A percentile compares a stretch with the other conserved stretches of the same genome.
Conservation (phyloP, 371 early-diverging fungal species). For the Apophysomyces variabilis region DNA sequence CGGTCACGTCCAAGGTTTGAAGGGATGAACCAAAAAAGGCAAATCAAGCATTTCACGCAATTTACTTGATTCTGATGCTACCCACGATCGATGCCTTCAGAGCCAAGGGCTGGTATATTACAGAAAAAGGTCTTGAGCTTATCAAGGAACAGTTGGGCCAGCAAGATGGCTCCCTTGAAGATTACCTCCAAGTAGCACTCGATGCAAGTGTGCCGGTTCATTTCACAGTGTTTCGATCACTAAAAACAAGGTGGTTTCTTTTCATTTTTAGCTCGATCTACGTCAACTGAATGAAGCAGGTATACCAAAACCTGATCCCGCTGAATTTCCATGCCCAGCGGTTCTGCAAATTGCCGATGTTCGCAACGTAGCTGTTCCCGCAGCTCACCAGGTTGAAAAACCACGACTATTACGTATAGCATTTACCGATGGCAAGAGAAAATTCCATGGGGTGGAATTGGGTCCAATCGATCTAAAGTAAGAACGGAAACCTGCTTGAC, state of each 20-base stretch:
- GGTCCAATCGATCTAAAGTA: slow-evolving; percentile 46
- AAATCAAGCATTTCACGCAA: background rate
- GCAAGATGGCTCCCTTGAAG: slow-evolving; percentile 25
- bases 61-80: slow-evolving; percentile 1
- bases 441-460: slow-evolving; percentile 39
- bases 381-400: slow-evolving; percentile 35
- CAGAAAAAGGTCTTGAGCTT: slow-evolving; percentile 20
- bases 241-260: background rate
- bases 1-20: background rate
- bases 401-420: slow-evolving; percentile 39
- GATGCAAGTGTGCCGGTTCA: slow-evolving; percentile 31
- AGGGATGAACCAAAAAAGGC: background rate
- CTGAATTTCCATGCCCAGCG: slow-evolving; percentile 28
- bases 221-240: background rate
- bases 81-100: slow-evolving; percentile 14
- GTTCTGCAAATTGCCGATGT: slow-evolving; percentile 45
- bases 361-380: slow-evolving; percentile 40
- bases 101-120: slow-evolving; percentile 25
- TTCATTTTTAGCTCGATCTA: slow-evolving; percentile 38
- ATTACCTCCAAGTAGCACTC: slow-evolving; percentile 32
- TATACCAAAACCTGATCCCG: slow-evolving; percentile 24
- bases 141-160: slow-evolving; percentile 19
- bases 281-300: slow-evolving; percentile 33
- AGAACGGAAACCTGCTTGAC: background rate
- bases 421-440: slow-evolving; percentile 49